Percentiles rank a stretch among this genome's conserved stretches.
Conservation (phyloP, 2,329 filamentous ascomycete genomes). For the Pochonia chlamydosporia region DNA sequence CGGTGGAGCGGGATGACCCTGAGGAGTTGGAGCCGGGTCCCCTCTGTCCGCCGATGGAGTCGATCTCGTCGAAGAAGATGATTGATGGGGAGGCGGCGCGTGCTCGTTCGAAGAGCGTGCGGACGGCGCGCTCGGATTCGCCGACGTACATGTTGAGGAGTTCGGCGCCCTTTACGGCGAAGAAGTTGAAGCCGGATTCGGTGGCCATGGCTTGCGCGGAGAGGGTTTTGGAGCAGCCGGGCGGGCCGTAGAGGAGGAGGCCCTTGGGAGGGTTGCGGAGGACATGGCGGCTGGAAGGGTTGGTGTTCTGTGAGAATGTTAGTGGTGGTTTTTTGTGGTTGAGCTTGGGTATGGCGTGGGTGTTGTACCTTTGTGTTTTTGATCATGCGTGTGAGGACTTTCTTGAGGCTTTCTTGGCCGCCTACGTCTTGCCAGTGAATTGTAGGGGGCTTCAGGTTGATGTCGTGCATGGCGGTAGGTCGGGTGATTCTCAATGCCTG, state of each 20-base stretch:
- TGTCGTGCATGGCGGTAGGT: conserved; percentile 82
- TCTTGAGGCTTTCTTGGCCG: conserved; percentile 73
- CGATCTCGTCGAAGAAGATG: conserved; percentile 96
- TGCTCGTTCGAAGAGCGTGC: conserved; percentile 81
- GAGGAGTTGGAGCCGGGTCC: conserved; percentile 38
- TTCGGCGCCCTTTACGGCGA: conserved; percentile 89
- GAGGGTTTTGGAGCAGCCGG: conserved; percentile 91
- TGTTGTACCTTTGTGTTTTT: conserved; percentile 25
- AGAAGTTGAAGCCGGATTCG: conserved; percentile 86
- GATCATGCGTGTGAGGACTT: conserved; percentile 47
- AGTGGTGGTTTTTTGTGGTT: background rate
- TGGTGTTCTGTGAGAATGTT: conserved; percentile 16
- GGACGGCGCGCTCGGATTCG: conserved; percentile 81
- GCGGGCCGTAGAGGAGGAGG: conserved; percentile 83
- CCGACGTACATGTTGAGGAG: conserved; percentile 96
- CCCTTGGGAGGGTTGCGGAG: conserved; percentile 65
- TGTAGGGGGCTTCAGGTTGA: conserved; percentile 82
- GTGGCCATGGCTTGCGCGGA: conserved; percentile 87
- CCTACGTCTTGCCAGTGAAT: conserved; percentile 85
- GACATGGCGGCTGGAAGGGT: conserved; percentile 25
- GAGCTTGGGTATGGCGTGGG: background rate
- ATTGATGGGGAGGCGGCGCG: conserved; percentile 82
- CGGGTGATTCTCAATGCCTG: conserved; percentile 62
- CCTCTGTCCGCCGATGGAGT: conserved; percentile 65
- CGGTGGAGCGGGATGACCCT: conserved; percentile 28